Evolutionary conservation across 176 grass and related monocot genomes (phyloP), one percentile per base, ranked within the genome.

Genomic region (Paspalum notatum): DNA sequence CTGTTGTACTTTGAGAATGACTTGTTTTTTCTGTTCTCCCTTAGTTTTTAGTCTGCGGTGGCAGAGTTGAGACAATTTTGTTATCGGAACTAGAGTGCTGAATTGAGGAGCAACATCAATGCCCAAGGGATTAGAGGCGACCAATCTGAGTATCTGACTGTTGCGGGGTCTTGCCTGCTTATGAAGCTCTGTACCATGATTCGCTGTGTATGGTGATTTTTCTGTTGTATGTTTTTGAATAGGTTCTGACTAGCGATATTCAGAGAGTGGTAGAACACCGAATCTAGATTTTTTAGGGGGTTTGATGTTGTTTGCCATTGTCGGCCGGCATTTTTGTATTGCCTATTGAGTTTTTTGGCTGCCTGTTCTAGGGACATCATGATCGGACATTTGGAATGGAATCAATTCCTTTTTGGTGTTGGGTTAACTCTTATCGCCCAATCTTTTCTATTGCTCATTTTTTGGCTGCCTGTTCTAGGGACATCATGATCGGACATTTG

Each of bases 1-100:
- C 90, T 58, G 85, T 99, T 86, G 72, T 93, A 64, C 96, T 99
- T 22, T 99, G 87, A 95, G 75, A 50, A 67, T 60, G 73, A 77
- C 52, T 10, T 24, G 42, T 52, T 63, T 37, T 13, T 26, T 25
- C 18, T 65, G 27, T 14, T 50, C 63, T 25, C 73, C 26, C 59
- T 24, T 73, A 89, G 78, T 78, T 77, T 71, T 66, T 78, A 80
- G 41, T 85, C 57, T 48, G 57, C 43, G 15, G 66, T 58, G 65
- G n/a, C n/a, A n/a, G 72, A 77, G 78, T 82, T 75, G 70, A 85
- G 78, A 75, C 65, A 85, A 77, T 89, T 89, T 89, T 89, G 87
- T 64, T 63, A 76, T 43, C 21, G 24, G 68, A 81, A 71, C 71
- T 85, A 82, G 82, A 82, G 72, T 85, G 77, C 82, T 56, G 66